Evolutionary conservation across 768 basidiomycete genomes (phyloP), one percentile per base, ranked within the genome.

Genomic region (Tricholoma flavovirens): DNA sequence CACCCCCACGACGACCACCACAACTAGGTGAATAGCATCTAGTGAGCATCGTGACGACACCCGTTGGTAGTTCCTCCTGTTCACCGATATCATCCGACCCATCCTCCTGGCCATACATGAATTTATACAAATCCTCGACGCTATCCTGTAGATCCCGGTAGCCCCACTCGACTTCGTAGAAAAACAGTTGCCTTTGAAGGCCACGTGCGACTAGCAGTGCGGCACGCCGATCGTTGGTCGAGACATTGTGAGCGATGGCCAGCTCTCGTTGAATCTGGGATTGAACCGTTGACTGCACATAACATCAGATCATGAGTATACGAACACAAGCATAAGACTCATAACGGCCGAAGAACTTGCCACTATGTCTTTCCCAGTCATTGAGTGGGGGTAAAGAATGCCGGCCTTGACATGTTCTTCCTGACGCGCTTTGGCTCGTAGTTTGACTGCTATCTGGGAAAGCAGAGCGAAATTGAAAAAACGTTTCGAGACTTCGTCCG

Each of bases 121-220:
- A 96, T 78, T 88, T 90, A 72, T 90, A 97, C 5, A 97, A 93
- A 59, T 95, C 92, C 64, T 95, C 93, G 3, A 95, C 89, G 3
- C 89, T 86, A 64, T 95, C 93, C 55, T 88, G 83, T 53, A 97
- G 72, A 1, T 86, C 77, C n/a, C 86, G 83, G 50, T 86, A 84
- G 30, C 89, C 92, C 91, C 94, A 96, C 66, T 98, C 94, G 6
- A 98, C 94, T 68, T 98, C 96, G 66, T 93, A 92, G 70, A 97
- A 95, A 77, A 93, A 98, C 4, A 98, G 79, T 67, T 96, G 93
- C 56, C 83, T 87, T 66, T 98, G 94, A 35, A 98, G 76, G 56
- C 90, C 90, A 35, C 93, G 85, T 4, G 93, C 97, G 33, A 96
- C 87, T 66, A 88, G 86, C 26, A 97, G 73, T 3, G 95, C 92